These are phyloP conservation scores for Vitis cinerea DNA, from an alignment of 164 flowering plant genomes.

Conservation along the genomic window DNA sequence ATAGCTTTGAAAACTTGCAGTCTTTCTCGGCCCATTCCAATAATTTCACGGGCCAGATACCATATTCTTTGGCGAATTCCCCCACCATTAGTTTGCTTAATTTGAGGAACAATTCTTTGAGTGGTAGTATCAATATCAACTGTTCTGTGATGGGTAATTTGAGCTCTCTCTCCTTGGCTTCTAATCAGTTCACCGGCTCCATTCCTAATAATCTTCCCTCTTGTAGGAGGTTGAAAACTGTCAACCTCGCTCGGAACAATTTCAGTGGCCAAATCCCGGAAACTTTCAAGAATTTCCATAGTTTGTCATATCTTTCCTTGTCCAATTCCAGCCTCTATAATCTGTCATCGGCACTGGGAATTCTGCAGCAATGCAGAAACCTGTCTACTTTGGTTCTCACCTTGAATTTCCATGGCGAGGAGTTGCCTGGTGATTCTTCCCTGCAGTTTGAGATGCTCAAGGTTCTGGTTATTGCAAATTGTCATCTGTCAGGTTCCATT, in stretches of 20 bases:
- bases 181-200: slow-evolving; percentile 45
- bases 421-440: slow-evolving; percentile 40
- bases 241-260: slow-evolving; percentile 62
- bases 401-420: slow-evolving; percentile 48
- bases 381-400: slow-evolving; percentile 55
- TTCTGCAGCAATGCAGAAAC: slow-evolving; percentile 55
- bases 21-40: slow-evolving; percentile 46
- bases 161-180: slow-evolving; percentile 46
- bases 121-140: slow-evolving; percentile 42
- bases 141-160: slow-evolving; percentile 50
- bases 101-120: slow-evolving; percentile 59
- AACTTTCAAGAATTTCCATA: slow-evolving; percentile 44
- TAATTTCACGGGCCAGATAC: slow-evolving; percentile 43
- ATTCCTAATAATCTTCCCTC: slow-evolving; percentile 49
- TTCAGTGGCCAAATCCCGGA: slow-evolving; percentile 51
- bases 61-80: slow-evolving; percentile 50
- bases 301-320: slow-evolving; percentile 50
- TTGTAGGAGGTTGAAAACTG: slow-evolving; percentile 34
- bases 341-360: slow-evolving; percentile 41
- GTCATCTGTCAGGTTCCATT: slow-evolving; percentile 47
- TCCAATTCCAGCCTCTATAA: slow-evolving; percentile 49
- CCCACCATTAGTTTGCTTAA: slow-evolving; percentile 33
- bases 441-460: slow-evolving; percentile 38
- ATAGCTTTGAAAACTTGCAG: slow-evolving; percentile 22
- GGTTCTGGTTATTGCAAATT: slow-evolving; percentile 52